Conservation (phyloP, 2,329 filamentous ascomycete species). For the Cercospora nicotianae region DNA sequence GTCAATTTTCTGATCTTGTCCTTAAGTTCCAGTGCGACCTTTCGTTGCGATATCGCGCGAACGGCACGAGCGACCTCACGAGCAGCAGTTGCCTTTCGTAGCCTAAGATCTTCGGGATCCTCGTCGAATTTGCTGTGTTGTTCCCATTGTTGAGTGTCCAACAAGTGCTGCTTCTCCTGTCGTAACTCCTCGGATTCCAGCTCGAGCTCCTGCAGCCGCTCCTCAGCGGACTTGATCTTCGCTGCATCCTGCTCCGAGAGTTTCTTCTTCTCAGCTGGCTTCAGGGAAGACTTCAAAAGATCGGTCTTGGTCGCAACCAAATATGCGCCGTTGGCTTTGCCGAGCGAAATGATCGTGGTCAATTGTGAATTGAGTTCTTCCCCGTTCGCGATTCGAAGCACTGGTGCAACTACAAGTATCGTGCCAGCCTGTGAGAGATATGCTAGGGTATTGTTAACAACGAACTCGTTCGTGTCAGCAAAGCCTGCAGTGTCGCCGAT, state of each 20-base stretch:
- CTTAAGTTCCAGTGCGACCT: constrained; percentile 5
- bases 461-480: constrained; percentile 21
- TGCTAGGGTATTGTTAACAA: constrained; percentile 21
- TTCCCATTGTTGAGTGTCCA: neutral
- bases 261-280: neutral
- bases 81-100: constrained; percentile 6
- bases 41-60: neutral
- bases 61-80: no score
- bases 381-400: constrained; percentile 16
- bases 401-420: constrained; percentile 18
- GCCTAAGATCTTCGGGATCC: neutral
- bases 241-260: neutral
- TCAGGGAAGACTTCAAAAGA: neutral
- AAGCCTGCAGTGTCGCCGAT: constrained; percentile 28
- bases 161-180: neutral
- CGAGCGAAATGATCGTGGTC: neutral
- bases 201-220: neutral
- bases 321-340: constrained; percentile 17
- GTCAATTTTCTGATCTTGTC: constrained; percentile 14
- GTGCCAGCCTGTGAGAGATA: constrained; percentile 20
- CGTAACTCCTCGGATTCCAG: neutral
- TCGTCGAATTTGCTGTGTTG: neutral
- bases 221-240: neutral
- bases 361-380: constrained; percentile 1
- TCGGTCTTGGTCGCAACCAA: constrained; percentile 9